Evolutionary conservation across 345 rosid species (phyloP), one percentile per base, ranked within the genome.

Genomic region (Nasturtium officinale): DNA sequence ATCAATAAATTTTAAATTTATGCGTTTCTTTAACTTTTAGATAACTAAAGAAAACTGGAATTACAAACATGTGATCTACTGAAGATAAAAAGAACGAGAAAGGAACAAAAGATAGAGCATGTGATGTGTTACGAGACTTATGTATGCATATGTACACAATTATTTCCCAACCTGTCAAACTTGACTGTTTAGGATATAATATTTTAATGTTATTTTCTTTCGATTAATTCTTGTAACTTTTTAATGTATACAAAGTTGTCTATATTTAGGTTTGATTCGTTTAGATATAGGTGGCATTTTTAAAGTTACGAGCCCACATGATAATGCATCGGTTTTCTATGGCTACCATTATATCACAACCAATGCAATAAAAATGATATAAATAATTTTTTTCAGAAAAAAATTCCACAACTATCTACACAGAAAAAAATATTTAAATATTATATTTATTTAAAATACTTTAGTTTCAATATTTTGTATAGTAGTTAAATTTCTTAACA

Each of bases 81-180:
- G 20, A 51, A 40, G 68, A 42, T 10, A 56, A 67, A 29, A 62
- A 32, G 69, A 75, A 20, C 56, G 38, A 54, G 68, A 67, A 40
- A 28, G 63, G 55, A 40, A 60, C 46, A 75, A 51, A 67, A 40
- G 25, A 59, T 43, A 66, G 42, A 9, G 48, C 78, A 75, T 67
- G 78, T 75, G 78, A 61, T 67, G 68, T 75, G 78, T 75, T 75
- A 66, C 3, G 35, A 54, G 57, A 43, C 64, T 23, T 23, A 23
- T 10, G 63, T 32, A 50, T 28, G 16, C 20, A 54, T 73, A 5
- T 20, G 16, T 28, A 58, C 60, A 74, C 54, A 38, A 67, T 67
- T 75, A 75, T 67, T 67, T 52, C 46, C 38, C 73, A 75, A 59
- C 73, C 62, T 67, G 69, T 59, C 74, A 75, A 50, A 67, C 52